Evolutionary conservation across 2,329 filamentous ascomycete species (phyloP), one percentile per base, ranked within the genome.

Genomic region (Cytospora paraplurivora): DNA sequence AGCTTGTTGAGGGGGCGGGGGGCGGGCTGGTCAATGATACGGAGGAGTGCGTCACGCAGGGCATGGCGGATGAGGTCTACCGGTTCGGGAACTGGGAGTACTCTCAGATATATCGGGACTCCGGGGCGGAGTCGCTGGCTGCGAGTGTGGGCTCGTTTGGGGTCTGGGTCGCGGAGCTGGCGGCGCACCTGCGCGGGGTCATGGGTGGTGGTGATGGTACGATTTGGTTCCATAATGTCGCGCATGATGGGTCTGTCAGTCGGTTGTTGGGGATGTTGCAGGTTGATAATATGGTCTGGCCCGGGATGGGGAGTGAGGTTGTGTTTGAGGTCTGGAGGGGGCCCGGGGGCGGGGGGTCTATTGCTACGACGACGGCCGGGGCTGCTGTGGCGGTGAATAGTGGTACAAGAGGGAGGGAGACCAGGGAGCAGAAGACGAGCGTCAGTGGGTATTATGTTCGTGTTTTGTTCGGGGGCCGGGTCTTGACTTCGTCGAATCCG

Each of bases 21-120:
- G 32, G 33, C 0, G n/a, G 13, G 19, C 41, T 55, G 35, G 59
- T 21, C 60, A 81, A 81, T 66, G 80, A 82, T 59, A 76, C 76
- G 0, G 75, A 77, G 4, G 21, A 7, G 0, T 94, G 91, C 71
- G 77, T 93, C 49, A 83, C 83, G 3, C 85, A 87, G 69, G 74
- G 76, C 0, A 77, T 87, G 51, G 88, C 90, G 2, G 80, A 94
- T 63, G 76, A 83, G 1, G 90, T 93, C 8, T 94, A 92, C 73
- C 83, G 91, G 8, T 75, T 93, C 0, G 91, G 91, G 0, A 82
- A 93, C 69, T 94, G 90, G 80, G 92, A 95, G 74, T 95, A 95
- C 77, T 88, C 84, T 15, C 89, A 88, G 71, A 85, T 92, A 60
- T 92, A 92, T 75, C 89, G 92, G 61, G 89, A 90, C 68, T 79